Base-by-base conservation (phyloP, 1,139 yeast species). In the Suhomyces panamericanus region DNA sequence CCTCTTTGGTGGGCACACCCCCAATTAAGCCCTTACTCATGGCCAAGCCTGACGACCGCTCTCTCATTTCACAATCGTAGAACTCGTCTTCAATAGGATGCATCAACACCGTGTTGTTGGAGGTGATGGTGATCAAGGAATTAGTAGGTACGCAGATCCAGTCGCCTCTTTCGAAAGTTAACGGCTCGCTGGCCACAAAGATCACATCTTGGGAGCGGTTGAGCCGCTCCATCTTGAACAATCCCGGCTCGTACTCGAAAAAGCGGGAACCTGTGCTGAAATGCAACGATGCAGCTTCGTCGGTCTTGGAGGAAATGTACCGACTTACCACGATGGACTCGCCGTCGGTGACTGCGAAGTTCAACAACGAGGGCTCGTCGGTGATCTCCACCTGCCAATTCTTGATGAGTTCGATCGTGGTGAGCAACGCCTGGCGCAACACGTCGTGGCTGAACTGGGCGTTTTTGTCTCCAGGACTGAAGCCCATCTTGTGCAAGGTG, bases 91-190 rank as follows among this genome's bases (percentile, higher is more conserved):
- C 71, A 31, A 93, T 87, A 1, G 99, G 99, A 59, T 91, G 96
- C 72, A 93, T 71, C 43, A 93, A 70, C 8, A 93, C 95, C 1
- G 96, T 88, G 59, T 90, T 95, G 46, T 67, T 66, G 46, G 81
- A 84, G 51, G 84, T 84, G 48, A 93, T 84, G 1, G 96, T 87
- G n/a, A 93, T 64, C 3, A 85, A 69, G 2, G 97, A 86, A 63
- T 93, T 93, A 3, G 98, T 86, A 2, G 98, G 99, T 1, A 93
- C 96, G 14, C 96, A 85, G 48, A 93, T 87, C 99, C 99, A 93
- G 67, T 93, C 99, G 33, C 93, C 93, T 47, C 99, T 73, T 68
- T 93, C 98, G 65, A 93, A 93, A 0, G 99, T 93, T 47, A 93
- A 73, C 0, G 99, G 99, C 60, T 93, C 99, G 30, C 96, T 85